Percentiles rank a stretch among this genome's conserved stretches.
These are phyloP conservation scores for Alternaria atra DNA, from an alignment of 2,329 filamentous ascomycete genomes.

Conservation along the genomic window DNA sequence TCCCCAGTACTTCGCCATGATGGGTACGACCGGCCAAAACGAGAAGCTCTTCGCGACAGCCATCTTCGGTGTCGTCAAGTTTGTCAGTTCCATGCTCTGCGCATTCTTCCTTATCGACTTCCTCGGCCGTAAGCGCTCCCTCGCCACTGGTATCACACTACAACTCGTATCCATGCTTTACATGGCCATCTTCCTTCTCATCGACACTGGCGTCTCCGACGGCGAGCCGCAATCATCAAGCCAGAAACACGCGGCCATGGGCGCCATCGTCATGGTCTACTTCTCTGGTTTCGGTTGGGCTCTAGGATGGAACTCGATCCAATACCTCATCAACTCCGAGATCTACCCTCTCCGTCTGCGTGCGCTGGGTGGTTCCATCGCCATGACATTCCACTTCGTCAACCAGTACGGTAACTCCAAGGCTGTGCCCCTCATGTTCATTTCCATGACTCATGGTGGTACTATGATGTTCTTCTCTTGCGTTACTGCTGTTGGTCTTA, in stretches of 20 bases:
- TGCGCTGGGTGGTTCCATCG: constrained; percentile 73
- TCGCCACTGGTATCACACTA: constrained; percentile 59
- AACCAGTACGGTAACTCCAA: constrained; percentile 82
- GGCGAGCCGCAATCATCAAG: constrained; percentile 57
- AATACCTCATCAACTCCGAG: constrained; percentile 80
- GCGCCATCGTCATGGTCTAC: constrained; percentile 74
- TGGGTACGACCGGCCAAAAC: constrained; percentile 73
- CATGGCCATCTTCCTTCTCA: constrained; percentile 64
- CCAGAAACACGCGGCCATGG: constrained; percentile 67
- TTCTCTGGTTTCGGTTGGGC: constrained; percentile 53
- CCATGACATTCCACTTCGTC: constrained; percentile 81
- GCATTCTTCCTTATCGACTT: constrained; percentile 82
- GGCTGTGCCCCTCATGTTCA: constrained; percentile 76
- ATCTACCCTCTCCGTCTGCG: constrained; percentile 79
- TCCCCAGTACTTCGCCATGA: constrained; percentile 74
- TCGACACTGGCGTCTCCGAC: constrained; percentile 66
- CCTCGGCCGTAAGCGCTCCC: constrained; percentile 73
- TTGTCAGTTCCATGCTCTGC: constrained; percentile 71
- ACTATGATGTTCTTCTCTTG: constrained; percentile 81
- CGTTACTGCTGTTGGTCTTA: constrained; percentile 71
- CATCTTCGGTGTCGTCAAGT: constrained; percentile 79
- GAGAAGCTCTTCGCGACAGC: constrained; percentile 77
- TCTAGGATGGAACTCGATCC: constrained; percentile 73
- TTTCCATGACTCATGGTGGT: constrained; percentile 67
- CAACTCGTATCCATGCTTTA: constrained; percentile 64